These are phyloP conservation scores for Pythium phragmitis DNA, from an alignment of 352 stramenopile genomes.

Conservation along the genomic window DNA sequence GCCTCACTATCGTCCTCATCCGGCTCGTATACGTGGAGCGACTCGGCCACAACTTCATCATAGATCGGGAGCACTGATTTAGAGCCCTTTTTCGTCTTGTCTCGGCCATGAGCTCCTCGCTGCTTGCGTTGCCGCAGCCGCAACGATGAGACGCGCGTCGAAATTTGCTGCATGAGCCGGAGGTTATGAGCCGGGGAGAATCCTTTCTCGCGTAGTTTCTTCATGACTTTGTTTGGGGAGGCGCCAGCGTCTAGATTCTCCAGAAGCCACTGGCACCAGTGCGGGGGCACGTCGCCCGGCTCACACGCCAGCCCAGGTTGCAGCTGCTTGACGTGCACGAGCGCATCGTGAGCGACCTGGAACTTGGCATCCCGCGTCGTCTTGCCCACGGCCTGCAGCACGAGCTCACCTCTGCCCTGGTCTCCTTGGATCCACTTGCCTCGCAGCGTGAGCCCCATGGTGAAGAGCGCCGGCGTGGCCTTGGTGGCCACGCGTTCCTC, in stretches of 20 bases:
- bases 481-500: conserved; percentile 43
- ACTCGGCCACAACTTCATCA: conserved; percentile 21
- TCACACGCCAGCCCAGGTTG: conserved; percentile 61
- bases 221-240: conserved; percentile 49
- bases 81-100: background rate
- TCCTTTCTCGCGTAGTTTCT: conserved; percentile 52
- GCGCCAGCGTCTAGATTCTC: conserved; percentile 56
- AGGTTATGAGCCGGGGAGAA: conserved; percentile 54
- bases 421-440: conserved; percentile 50
- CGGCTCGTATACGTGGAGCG: conserved; percentile 7
- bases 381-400: conserved; percentile 43
- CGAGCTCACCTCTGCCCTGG: conserved; percentile 27
- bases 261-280: conserved; percentile 64
- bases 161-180: conserved; percentile 68
- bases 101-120: background rate
- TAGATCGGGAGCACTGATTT: conserved; percentile 32
- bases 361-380: conserved; percentile 76
- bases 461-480: conserved; percentile 32
- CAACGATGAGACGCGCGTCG: conserved; percentile 46
- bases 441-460: conserved; percentile 51
- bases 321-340: conserved; percentile 56
- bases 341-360: conserved; percentile 52
- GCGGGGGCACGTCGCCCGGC: conserved; percentile 41
- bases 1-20: background rate
- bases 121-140: conserved; percentile 37